phyloP scores from a whole-genome alignment of 768 basidiomycete species.

The Pisolithus marmoratus region DNA sequence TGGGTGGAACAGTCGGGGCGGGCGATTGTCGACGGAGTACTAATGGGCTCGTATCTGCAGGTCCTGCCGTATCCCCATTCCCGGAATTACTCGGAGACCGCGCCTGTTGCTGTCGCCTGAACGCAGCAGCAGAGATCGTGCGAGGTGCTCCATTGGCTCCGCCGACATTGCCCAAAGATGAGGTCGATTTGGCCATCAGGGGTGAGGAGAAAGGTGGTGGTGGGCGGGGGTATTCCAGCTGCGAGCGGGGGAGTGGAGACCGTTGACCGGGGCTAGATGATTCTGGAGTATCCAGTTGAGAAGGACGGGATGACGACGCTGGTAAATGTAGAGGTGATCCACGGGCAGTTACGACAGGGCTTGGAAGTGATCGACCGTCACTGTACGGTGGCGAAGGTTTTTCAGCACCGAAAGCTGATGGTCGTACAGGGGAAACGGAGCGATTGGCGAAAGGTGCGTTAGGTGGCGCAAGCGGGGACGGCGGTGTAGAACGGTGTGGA shows the following conservation, averaged over 20 bases:
- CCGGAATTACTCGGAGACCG: slow-evolving; percentile 23
- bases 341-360: slow-evolving; percentile 5
- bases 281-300: slow-evolving; percentile 3
- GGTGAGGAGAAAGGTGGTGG: slow-evolving; percentile 30
- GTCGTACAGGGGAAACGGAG: slow-evolving; percentile 35
- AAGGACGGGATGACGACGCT: slow-evolving; percentile 8
- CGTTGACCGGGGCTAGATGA: slow-evolving; percentile 5
- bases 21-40: slow-evolving; percentile 43
- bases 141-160: slow-evolving; percentile 34
- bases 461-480: slow-evolving; percentile 30
- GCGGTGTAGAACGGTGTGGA: slow-evolving; percentile 14
- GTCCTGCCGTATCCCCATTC: slow-evolving; percentile 9
- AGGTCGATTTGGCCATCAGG: slow-evolving; percentile 27
- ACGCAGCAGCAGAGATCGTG: slow-evolving; percentile 74
- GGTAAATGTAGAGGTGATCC: slow-evolving; percentile 2
- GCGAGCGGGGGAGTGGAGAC: slow-evolving; percentile 36
- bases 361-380: slow-evolving; percentile 18
- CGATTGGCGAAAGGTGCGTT: slow-evolving; percentile 36
- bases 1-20: slow-evolving; percentile 22
- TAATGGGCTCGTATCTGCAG: slow-evolving; percentile 44
- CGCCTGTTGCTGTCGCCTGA: slow-evolving; percentile 45
- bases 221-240: slow-evolving; percentile 40
- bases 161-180: slow-evolving; percentile 23
- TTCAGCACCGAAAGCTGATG: slow-evolving; percentile 17
- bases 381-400: slow-evolving; percentile 10